phyloP scores from a whole-genome alignment of 495 filamentous ascomycete species.

The Neurospora sp. region DNA sequence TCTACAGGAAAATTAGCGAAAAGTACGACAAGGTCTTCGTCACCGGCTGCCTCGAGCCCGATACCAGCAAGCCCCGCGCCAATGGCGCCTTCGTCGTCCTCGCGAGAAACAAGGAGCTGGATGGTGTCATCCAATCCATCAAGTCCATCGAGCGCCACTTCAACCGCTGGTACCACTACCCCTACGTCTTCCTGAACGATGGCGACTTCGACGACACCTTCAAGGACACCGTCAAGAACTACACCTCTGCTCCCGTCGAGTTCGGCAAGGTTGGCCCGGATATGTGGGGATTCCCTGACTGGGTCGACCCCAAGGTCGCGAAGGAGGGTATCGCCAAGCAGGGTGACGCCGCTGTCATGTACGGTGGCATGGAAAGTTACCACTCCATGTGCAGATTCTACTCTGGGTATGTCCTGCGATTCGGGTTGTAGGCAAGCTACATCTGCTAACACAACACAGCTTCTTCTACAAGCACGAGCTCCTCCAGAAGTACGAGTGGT shows the following conservation, averaged over 20 bases:
- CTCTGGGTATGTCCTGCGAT: constrained; percentile 58
- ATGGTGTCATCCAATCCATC: constrained; percentile 90
- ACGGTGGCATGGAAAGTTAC: constrained; percentile 98
- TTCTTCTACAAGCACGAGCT: constrained; percentile 98
- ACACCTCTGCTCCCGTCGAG: constrained; percentile 77
- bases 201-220: constrained; percentile 92
- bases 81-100: constrained; percentile 96
- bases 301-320: constrained; percentile 86
- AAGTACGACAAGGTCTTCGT: constrained; percentile 94
- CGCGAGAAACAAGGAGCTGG: constrained; percentile 91
- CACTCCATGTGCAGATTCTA: constrained; percentile 99
- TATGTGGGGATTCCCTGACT: constrained; percentile 96
- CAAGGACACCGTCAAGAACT: constrained; percentile 78
- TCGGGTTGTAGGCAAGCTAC: background rate
- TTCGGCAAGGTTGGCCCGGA: constrained; percentile 87
- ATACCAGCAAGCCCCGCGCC: constrained; percentile 55
- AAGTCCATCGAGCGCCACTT: constrained; percentile 98
- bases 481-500: constrained; percentile 96
- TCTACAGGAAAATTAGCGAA: constrained; percentile 85
- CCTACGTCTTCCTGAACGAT: constrained; percentile 98
- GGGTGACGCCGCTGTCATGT: constrained; percentile 98
- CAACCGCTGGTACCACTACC: constrained; percentile 98
- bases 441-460: constrained; percentile 34
- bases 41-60: constrained; percentile 70
- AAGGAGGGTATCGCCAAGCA: constrained; percentile 94